Conservation (phyloP, 192 early-diverging fungal species). For the Phycomyces nitens region DNA sequence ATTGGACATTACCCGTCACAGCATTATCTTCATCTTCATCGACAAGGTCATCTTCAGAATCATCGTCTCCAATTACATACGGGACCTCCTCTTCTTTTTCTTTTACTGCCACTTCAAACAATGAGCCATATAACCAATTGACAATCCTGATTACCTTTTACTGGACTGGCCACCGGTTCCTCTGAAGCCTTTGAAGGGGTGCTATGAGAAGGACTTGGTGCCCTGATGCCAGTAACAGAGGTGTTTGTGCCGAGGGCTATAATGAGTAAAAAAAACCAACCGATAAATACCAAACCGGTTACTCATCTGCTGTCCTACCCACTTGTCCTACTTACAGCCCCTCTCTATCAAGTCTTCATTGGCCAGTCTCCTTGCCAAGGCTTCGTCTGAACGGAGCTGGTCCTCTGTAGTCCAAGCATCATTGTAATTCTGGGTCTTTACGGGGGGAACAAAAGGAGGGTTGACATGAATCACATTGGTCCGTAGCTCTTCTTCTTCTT, state of each 20-base stretch:
- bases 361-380: conserved; percentile 48
- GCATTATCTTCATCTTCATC: conserved; percentile 23
- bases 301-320: neutral
- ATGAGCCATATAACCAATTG: no score
- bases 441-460: neutral
- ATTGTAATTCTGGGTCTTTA: neutral
- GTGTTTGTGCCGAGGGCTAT: no score
- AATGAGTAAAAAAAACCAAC: no score
- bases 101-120: no score
- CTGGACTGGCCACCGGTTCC: no score
- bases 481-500: neutral
- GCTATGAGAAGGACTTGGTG: no score
- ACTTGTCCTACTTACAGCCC: conserved; percentile 3
- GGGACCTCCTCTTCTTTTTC: neutral
- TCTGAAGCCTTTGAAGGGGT: no score
- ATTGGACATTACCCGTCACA: neutral
- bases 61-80: conserved; percentile 29
- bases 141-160: no score
- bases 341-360: conserved; percentile 26
- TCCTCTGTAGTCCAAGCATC: conserved; percentile 41
- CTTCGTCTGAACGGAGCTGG: conserved; percentile 50
- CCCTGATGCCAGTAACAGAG: no score
- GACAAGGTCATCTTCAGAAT: conserved; percentile 24
- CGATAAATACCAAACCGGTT: no score
- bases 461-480: conserved; percentile 16